Conservation (phyloP, 441 rosid genomes). For the Sinapis alba region DNA sequence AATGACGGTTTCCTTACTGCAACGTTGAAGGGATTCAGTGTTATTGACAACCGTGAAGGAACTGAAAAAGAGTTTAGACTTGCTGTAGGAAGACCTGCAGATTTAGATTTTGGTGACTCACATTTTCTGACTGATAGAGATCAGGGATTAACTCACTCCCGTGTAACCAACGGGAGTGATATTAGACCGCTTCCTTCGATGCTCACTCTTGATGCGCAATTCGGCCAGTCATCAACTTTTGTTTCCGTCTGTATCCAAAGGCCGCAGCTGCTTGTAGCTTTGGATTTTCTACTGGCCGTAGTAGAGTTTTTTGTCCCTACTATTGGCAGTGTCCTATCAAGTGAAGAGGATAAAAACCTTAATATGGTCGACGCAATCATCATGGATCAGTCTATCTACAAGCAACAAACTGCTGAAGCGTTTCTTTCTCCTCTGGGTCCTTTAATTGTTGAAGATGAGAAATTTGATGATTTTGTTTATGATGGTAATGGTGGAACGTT, state of each 20-base stretch:
- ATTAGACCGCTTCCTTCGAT: slow-evolving; percentile 72
- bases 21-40: slow-evolving; percentile 80
- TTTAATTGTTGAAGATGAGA: slow-evolving; percentile 84
- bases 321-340: slow-evolving; percentile 66
- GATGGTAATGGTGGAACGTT: slow-evolving; percentile 92
- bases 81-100: slow-evolving; percentile 80
- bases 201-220: slow-evolving; percentile 93
- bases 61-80: slow-evolving; percentile 79
- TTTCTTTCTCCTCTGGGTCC: slow-evolving; percentile 83
- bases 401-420: slow-evolving; percentile 69
- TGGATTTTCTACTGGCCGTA: slow-evolving; percentile 94
- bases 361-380: slow-evolving; percentile 64
- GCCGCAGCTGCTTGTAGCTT: slow-evolving; percentile 96
- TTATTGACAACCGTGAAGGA: slow-evolving; percentile 94
- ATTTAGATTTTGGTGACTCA: slow-evolving; percentile 46
- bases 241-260: slow-evolving; percentile 78
- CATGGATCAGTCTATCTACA: slow-evolving; percentile 63
- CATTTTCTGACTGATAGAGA: slow-evolving; percentile 38
- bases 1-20: slow-evolving; percentile 87
- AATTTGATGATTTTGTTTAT: slow-evolving; percentile 72
- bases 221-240: slow-evolving; percentile 63
- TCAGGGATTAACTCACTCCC: slow-evolving; percentile 42
- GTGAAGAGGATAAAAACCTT: slow-evolving; percentile 68
- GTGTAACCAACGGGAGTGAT: slow-evolving; percentile 42
- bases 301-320: slow-evolving; percentile 94